A percentile compares a stretch with the other conserved stretches of the same genome.
Evolutionary conservation across 176 grass and related monocot species (phyloP).

Genomic region (Carex cristatella): DNA sequence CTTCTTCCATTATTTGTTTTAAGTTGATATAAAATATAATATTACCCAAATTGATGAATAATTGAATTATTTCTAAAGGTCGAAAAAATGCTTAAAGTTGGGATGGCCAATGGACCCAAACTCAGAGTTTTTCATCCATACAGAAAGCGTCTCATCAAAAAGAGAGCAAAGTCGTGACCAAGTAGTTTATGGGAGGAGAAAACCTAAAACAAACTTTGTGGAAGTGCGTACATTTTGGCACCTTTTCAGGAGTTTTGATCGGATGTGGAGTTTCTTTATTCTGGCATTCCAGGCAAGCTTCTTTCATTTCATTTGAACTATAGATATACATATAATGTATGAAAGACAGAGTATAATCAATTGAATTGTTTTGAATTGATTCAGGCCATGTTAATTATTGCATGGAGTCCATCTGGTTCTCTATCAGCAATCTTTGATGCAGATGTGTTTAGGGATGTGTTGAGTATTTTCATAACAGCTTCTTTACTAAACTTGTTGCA

Average conservation of each 20-base stretch:
- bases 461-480: slow-evolving; percentile 92
- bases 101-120: slow-evolving; percentile 41
- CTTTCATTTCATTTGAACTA: neutral
- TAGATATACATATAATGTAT: too few species aligned
- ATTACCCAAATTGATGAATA: neutral
- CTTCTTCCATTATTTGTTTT: slow-evolving; percentile 15
- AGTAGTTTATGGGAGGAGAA: slow-evolving; percentile 24
- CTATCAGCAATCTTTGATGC: slow-evolving; percentile 54
- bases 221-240: slow-evolving; percentile 98
- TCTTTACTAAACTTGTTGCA: slow-evolving; percentile 91
- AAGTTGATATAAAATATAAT: neutral
- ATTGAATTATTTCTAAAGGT: slow-evolving; percentile 41
- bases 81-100: slow-evolving; percentile 67
- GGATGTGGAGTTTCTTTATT: slow-evolving; percentile 95
- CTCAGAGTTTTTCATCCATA: slow-evolving; percentile 56
- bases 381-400: slow-evolving; percentile 95
- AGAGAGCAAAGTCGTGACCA: slow-evolving; percentile 34
- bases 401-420: slow-evolving; percentile 64
- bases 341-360: too few species aligned
- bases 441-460: slow-evolving; percentile 71
- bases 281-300: slow-evolving; percentile 78
- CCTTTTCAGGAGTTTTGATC: slow-evolving; percentile 93
- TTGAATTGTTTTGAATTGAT: slow-evolving; percentile 20
- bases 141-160: neutral
- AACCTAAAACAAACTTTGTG: slow-evolving; percentile 96